Conservation (phyloP, 2,329 filamentous ascomycete species). For the Fusarium sp. region DNA sequence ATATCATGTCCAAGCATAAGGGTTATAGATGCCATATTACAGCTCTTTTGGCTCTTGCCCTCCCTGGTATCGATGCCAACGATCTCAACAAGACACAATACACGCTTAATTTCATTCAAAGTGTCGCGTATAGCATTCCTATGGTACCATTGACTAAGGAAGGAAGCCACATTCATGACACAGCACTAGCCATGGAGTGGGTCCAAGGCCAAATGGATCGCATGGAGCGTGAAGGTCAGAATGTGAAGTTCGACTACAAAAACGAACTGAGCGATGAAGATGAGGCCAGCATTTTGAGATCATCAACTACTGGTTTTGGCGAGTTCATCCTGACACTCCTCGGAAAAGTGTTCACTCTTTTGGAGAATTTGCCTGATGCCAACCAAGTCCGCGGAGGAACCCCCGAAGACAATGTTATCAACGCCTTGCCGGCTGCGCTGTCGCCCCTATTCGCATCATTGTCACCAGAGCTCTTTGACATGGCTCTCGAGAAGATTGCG, state of each 20-base stretch:
- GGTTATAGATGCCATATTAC: conserved; percentile 98
- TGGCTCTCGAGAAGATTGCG: conserved; percentile 90
- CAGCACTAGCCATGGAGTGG: conserved; percentile 88
- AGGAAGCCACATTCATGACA: conserved; percentile 75
- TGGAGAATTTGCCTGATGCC: conserved; percentile 95
- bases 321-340: conserved; percentile 93
- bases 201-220: conserved; percentile 93
- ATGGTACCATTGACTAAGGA: conserved; percentile 78
- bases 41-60: conserved; percentile 87
- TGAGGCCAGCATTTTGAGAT: conserved; percentile 88
- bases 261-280: conserved; percentile 85
- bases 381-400: conserved; percentile 89
- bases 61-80: conserved; percentile 97
- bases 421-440: conserved; percentile 91
- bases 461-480: conserved; percentile 92
- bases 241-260: conserved; percentile 87
- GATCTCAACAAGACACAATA: conserved; percentile 97
- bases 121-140: conserved; percentile 95
- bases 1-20: conserved; percentile 90
- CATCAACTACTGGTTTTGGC: conserved; percentile 92
- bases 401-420: conserved; percentile 97
- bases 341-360: conserved; percentile 92
- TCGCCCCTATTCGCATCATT: conserved; percentile 90
- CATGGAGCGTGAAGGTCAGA: conserved; percentile 88
- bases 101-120: conserved; percentile 94